A percentile compares a stretch with the other conserved stretches of the same genome.
phyloP scores from a whole-genome alignment of 2,329 filamentous ascomycete species.

The Calonectria leucothoes region DNA sequence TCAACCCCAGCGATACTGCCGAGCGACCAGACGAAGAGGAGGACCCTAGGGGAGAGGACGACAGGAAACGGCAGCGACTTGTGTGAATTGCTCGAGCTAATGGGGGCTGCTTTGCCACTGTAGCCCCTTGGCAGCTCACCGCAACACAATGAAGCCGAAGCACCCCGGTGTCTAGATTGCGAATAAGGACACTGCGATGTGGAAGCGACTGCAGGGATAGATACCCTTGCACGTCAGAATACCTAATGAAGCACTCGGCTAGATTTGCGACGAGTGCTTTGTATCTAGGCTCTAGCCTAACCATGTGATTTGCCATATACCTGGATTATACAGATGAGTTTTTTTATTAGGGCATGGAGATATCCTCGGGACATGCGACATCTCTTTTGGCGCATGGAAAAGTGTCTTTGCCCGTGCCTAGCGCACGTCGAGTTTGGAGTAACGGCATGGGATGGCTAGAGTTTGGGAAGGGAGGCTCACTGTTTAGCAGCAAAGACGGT shows the following conservation, averaged over 20 bases:
- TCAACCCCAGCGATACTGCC: slow-evolving; percentile 69
- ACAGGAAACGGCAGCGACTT: slow-evolving; percentile 72
- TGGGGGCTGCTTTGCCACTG: background rate
- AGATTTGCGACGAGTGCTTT: background rate
- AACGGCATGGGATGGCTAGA: slow-evolving; percentile 27
- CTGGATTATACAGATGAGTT: slow-evolving; percentile 9
- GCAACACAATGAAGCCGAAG: background rate
- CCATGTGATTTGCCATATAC: slow-evolving; percentile 2
- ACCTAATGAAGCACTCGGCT: background rate
- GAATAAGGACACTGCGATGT: background rate
- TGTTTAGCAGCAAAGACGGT: slow-evolving; percentile 18
- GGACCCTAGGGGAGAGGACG: slow-evolving; percentile 66
- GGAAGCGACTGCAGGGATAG: background rate
- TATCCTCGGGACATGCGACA: slow-evolving; percentile 18
- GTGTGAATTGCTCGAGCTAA: slow-evolving; percentile 49
- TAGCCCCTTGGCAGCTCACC: background rate
- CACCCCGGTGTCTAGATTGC: background rate
- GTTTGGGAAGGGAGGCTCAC: slow-evolving; percentile 12
- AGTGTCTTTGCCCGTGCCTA: slow-evolving; percentile 11
- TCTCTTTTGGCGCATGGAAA: slow-evolving; percentile 6
- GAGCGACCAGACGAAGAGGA: slow-evolving; percentile 69
- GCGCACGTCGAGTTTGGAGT: slow-evolving; percentile 23
- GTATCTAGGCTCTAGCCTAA: background rate
- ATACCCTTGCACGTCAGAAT: background rate
- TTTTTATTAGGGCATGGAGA: slow-evolving; percentile 5